Evolutionary conservation across 2,329 filamentous ascomycete genomes (phyloP).

Genomic region (Podosphaera leucotricha): DNA sequence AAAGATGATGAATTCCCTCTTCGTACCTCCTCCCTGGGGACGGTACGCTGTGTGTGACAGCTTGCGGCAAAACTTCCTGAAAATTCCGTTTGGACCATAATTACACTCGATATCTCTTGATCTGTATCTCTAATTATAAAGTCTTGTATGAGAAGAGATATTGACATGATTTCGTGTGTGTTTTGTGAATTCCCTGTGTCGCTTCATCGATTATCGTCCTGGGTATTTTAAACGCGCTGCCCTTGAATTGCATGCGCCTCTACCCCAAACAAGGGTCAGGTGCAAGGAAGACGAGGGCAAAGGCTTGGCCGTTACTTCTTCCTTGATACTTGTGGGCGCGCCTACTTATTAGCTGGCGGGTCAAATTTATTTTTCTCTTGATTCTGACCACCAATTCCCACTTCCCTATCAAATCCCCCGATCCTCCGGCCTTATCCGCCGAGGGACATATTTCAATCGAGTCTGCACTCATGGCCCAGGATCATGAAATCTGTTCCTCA

Average conservation of each 20-base stretch:
- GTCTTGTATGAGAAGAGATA: not conserved
- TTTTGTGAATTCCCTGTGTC: not conserved
- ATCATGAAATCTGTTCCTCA: no score
- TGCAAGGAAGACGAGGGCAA: not conserved
- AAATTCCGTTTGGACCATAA: no score
- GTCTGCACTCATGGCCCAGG: no score
- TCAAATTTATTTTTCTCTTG: not conserved
- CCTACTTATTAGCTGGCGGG: not conserved
- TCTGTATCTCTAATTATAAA: no score
- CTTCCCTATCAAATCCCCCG: not conserved
- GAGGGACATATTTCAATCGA: no score
- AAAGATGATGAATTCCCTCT: no score
- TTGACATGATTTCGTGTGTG: not conserved
- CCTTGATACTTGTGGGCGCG: no score
- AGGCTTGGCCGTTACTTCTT: not conserved
- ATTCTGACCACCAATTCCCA: not conserved
- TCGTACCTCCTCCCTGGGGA: no score
- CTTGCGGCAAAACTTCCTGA: no score
- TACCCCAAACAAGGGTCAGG: not conserved
- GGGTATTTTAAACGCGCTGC: not conserved
- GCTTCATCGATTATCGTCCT: not conserved
- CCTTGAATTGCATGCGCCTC: not conserved
- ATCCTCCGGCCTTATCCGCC: not conserved
- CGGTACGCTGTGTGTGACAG: no score
- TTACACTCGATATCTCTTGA: no score